A percentile compares a stretch with the other conserved stretches of the same genome.
Conservation (phyloP, 805 yeast genomes). For the Vanderwaltozyma verrucispora region DNA sequence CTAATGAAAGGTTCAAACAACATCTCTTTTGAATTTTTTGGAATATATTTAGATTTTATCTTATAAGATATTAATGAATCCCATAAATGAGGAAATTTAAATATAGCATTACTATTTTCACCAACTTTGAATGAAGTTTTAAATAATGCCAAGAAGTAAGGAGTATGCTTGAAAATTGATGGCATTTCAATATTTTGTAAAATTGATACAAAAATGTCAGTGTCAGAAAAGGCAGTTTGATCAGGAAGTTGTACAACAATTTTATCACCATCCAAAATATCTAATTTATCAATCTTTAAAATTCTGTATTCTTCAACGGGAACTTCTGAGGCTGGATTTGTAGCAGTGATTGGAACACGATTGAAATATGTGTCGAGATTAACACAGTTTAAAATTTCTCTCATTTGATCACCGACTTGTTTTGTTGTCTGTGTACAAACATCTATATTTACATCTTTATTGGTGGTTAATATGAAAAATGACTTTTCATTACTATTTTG, state of each 20-base stretch:
- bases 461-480: too few species aligned
- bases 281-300: slow-evolving; percentile 31
- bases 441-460: neutral
- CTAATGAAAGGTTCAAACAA: slow-evolving; percentile 53
- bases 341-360: neutral
- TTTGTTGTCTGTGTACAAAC: neutral
- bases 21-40: slow-evolving; percentile 1
- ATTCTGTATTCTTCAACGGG: slow-evolving; percentile 38
- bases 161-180: slow-evolving; percentile 1
- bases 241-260: slow-evolving; percentile 28
- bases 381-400: neutral
- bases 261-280: slow-evolving; percentile 35
- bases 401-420: neutral
- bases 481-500: too few species aligned
- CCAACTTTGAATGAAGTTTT: neutral
- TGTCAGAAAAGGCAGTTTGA: slow-evolving; percentile 6
- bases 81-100: slow-evolving; percentile 9
- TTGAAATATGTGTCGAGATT: neutral
- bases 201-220: slow-evolving; percentile 18
- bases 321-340: slow-evolving; percentile 51
- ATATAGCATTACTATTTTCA: neutral
- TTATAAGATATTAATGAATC: slow-evolving; percentile 22
- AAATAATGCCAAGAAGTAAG: slow-evolving; percentile 9
- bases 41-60: slow-evolving; percentile 6
- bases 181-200: slow-evolving; percentile 1